These are phyloP conservation scores for Ocimum tenuiflorum DNA, from an alignment of 257 asterid genomes.

Conservation along the genomic window DNA sequence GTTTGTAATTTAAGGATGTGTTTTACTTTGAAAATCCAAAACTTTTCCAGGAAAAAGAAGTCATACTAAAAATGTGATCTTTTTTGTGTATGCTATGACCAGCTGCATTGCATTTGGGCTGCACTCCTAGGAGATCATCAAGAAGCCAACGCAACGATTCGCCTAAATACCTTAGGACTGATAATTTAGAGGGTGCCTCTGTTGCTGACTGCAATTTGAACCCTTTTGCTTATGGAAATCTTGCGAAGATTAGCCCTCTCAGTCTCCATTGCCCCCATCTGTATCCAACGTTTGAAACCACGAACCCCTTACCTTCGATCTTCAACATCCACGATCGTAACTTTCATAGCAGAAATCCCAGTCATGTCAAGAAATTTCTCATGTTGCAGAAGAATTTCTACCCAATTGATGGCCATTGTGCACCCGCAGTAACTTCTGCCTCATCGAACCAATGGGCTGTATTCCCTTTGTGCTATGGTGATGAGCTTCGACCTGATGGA, in stretches of 20 bases:
- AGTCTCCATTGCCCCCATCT: constrained; percentile 30
- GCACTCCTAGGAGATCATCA: constrained; percentile 78
- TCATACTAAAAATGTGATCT: constrained; percentile 13
- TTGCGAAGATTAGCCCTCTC: constrained; percentile 26
- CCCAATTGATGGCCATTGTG: constrained; percentile 19
- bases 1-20: not conserved
- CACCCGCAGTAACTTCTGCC: constrained; percentile 16
- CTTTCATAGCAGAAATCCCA: constrained; percentile 14
- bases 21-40: not conserved
- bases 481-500: constrained; percentile 24
- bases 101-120: constrained; percentile 94
- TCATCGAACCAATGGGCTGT: constrained; percentile 41
- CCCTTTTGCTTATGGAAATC: constrained; percentile 25
- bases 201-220: constrained; percentile 29
- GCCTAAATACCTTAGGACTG: constrained; percentile 61
- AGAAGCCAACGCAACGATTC: constrained; percentile 66
- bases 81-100: constrained; percentile 20
- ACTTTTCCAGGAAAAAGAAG: not conserved
- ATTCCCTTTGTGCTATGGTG: constrained; percentile 54
- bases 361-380: constrained; percentile 12
- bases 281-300: constrained; percentile 10
- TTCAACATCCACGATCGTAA: constrained; percentile 1
- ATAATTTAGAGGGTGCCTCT: constrained; percentile 23
- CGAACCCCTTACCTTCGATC: constrained; percentile 20
- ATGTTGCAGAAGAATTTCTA: constrained; percentile 20